These are phyloP conservation scores for Moesziomyces parantarcticus DNA, from an alignment of 1,284 basidiomycete genomes.

Conservation along the genomic window DNA sequence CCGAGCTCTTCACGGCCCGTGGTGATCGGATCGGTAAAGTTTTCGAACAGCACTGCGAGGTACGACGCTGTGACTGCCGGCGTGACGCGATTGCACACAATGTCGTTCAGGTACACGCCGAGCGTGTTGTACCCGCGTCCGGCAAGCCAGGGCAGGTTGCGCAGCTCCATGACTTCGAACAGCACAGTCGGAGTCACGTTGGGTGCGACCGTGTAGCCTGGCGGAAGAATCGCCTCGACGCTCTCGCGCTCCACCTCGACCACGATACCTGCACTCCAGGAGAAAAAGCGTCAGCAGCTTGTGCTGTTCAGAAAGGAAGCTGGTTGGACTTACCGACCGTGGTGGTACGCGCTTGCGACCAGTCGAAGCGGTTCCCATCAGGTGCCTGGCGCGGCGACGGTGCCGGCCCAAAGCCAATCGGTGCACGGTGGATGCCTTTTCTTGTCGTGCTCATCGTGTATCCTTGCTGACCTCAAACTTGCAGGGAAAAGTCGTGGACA, in stretches of 20 bases:
- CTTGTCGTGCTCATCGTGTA: neutral
- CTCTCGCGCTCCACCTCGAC: conserved; percentile 13
- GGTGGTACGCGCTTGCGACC: conserved; percentile 25
- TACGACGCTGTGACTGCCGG: conserved; percentile 43
- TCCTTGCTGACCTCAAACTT: no score
- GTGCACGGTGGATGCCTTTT: conserved; percentile 27
- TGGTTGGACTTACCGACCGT: conserved; percentile 25
- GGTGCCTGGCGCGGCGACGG: conserved; percentile 47
- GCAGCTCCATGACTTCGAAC: conserved; percentile 60
- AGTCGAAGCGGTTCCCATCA: conserved; percentile 36
- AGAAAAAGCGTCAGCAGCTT: conserved; percentile 1
- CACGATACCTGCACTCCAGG: neutral
- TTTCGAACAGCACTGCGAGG: conserved; percentile 56
- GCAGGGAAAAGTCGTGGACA: no score
- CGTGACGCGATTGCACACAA: conserved; percentile 33
- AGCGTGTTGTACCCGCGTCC: conserved; percentile 61
- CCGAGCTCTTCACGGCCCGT: conserved; percentile 48
- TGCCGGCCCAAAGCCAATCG: conserved; percentile 57
- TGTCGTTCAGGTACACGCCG: conserved; percentile 55
- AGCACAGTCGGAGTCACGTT: conserved; percentile 31
- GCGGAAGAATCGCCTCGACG: conserved; percentile 31
- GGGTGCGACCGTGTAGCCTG: conserved; percentile 19
- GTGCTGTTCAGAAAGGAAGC: neutral
- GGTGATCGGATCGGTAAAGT: conserved; percentile 57
- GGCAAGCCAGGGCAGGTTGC: conserved; percentile 60